Evolutionary conservation across 2,329 filamentous ascomycete genomes (phyloP), one percentile per base, ranked within the genome.

Genomic region (Colletotrichum tropicale): DNA sequence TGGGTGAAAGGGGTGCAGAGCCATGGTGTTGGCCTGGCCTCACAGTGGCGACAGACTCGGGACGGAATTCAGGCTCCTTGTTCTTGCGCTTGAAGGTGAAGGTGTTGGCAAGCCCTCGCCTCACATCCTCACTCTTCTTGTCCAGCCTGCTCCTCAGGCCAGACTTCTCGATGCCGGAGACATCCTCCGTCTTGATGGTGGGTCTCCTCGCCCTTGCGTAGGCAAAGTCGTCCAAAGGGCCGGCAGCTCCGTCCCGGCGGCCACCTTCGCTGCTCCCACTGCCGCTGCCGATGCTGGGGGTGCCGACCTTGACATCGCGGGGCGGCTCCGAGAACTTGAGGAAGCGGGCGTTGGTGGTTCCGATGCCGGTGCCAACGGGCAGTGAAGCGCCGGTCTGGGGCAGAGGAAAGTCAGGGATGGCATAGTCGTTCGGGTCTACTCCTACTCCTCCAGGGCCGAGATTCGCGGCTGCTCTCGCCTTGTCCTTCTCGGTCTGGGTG

Each of bases 131-230:
- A 78, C 89, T 91, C 78, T 86, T 89, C 82, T 88, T 89, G 77
- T 92, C 90, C 64, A 91, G 83, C 26, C 85, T 86, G 60, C 83
- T 88, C 61, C 90, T 85, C 65, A 92, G 83, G 0, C 88, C 88
- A 3, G 89, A 91, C 78, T 88, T 89, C 78, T 91, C 89, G 66
- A 91, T 90, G 8, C 87, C 88, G 2, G 88, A 89, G 2, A 88
- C 85, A 56, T 91, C 88, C 32, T 90, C 88, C 0, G 87, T 86
- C 79, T 85, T 86, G 77, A 88, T 81, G 12, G 85, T 85, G 0
- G 87, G 85, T 55, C 86, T 85, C 67, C 87, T 83, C 1, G 84
- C 83, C 13, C 87, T 84, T 4, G 84, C 85, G 65, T 88, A 87
- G 5, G 84, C 87, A 73, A 85, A 88, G 65, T 88, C 87, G 24